Percentiles rank a stretch among this genome's conserved stretches.
These are phyloP conservation scores for Rhizoctonia solani DNA, from an alignment of 1,284 basidiomycete species.

Conservation along the genomic window DNA sequence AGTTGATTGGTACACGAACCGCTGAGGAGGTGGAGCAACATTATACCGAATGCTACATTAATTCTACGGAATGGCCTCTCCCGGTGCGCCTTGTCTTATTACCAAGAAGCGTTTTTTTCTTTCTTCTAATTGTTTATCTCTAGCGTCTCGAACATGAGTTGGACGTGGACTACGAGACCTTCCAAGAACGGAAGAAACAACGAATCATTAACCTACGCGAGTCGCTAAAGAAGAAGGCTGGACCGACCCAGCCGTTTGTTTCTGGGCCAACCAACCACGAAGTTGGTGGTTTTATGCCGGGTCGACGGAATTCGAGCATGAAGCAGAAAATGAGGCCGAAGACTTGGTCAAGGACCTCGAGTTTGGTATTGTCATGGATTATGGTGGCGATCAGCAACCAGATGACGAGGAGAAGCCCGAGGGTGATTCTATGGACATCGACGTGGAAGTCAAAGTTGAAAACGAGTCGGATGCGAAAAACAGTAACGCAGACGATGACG, in stretches of 20 bases:
- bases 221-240: constrained; percentile 11
- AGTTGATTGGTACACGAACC: constrained; percentile 92
- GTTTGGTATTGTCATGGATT: constrained; percentile 85
- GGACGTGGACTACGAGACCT: constrained; percentile 75
- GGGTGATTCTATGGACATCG: constrained; percentile 38
- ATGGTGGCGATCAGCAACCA: constrained; percentile 82
- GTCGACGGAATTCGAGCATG: constrained; percentile 97
- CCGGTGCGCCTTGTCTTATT: constrained; percentile 58
- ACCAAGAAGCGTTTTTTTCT: background rate
- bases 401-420: constrained; percentile 61
- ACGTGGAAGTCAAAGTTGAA: constrained; percentile 39
- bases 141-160: constrained; percentile 69
- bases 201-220: constrained; percentile 67
- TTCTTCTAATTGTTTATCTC: background rate
- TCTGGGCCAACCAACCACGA: constrained; percentile 95
- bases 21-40: constrained; percentile 95
- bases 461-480: constrained; percentile 42
- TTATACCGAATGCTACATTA: constrained; percentile 83
- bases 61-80: constrained; percentile 74
- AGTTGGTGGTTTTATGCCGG: constrained; percentile 91
- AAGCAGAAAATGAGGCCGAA: constrained; percentile 96
- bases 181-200: constrained; percentile 84
- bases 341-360: constrained; percentile 95
- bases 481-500: constrained; percentile 56
- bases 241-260: constrained; percentile 65